Evolutionary conservation across 495 filamentous ascomycete genomes (phyloP).

Genomic region (Penicillium robsamsonii): DNA sequence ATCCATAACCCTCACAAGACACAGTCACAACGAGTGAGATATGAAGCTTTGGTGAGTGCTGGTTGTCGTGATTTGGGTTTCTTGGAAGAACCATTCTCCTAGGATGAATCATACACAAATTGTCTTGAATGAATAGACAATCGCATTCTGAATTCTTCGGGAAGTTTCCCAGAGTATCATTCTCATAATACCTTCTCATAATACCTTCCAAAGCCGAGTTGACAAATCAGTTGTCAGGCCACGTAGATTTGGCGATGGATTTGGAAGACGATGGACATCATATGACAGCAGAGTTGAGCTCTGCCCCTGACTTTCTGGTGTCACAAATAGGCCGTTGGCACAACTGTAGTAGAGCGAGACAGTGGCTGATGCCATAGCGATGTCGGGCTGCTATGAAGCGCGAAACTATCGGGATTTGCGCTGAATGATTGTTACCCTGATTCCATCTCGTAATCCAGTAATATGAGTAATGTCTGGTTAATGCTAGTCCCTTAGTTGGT

Average conservation of each 20-base stretch:
- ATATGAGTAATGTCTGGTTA: neutral
- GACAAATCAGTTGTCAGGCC: constrained; percentile 10
- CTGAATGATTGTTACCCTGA: neutral
- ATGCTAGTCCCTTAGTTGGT: neutral
- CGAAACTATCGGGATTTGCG: neutral
- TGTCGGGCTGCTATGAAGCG: neutral
- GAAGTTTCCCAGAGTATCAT: constrained; percentile 10
- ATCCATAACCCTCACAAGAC: constrained; percentile 13
- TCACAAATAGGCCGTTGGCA: constrained; percentile 13
- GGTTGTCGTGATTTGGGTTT: too few relatives aligned
- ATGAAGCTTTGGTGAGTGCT: neutral
- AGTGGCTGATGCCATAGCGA: neutral
- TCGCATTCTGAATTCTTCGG: constrained; percentile 1
- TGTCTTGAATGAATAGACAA: neutral
- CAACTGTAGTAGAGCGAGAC: constrained; percentile 3
- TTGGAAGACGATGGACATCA: constrained; percentile 17
- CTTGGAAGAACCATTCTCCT: neutral
- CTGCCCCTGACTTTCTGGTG: neutral
- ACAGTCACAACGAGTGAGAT: constrained; percentile 14
- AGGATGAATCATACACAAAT: neutral
- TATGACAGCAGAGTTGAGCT: constrained; percentile 4
- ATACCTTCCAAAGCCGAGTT: constrained; percentile 14
- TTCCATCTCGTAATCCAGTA: neutral
- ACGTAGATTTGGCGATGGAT: constrained; percentile 14
- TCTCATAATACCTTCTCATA: constrained; percentile 9